A percentile compares a stretch with the other conserved stretches of the same genome.
Conservation (phyloP, 768 basidiomycete species). For the Boletus rubropictus region DNA sequence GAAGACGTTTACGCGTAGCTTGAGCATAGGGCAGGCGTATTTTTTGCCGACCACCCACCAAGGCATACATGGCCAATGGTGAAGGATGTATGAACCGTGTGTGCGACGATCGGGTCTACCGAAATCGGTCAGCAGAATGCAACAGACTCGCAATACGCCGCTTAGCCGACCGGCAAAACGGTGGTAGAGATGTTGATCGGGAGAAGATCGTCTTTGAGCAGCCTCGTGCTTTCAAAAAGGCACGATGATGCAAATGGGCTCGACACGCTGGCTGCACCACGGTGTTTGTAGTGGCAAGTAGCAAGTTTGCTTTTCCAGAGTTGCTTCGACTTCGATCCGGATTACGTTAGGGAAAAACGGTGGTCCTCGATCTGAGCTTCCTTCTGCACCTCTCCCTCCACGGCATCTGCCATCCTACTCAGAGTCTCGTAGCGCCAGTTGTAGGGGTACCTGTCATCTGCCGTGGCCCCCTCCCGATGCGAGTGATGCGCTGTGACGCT, state of each 20-base stretch:
- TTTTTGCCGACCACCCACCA: too few relatives aligned
- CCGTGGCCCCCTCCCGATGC: constrained; percentile 13
- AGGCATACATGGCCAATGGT: too few relatives aligned
- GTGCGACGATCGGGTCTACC: neutral
- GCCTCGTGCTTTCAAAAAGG: neutral
- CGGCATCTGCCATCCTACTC: constrained; percentile 54
- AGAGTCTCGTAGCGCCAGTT: constrained; percentile 55
- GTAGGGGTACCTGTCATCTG: constrained; percentile 31
- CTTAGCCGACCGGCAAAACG: neutral
- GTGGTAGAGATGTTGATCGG: neutral
- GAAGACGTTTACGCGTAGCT: neutral
- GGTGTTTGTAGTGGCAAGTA: neutral
- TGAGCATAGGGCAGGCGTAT: too few relatives aligned
- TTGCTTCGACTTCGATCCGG: neutral
- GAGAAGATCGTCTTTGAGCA: neutral
- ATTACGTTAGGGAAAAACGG: neutral
- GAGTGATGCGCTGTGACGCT: constrained; percentile 28
- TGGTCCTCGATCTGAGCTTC: neutral
- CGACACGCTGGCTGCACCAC: neutral
- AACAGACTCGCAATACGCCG: neutral
- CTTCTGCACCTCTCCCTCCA: constrained; percentile 36
- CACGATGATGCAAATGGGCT: neutral
- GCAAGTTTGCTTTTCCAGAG: neutral
- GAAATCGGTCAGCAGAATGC: neutral
- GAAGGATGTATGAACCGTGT: neutral